phyloP scores from a whole-genome alignment of 371 early-diverging fungal species.

The Mucor mucedo region DNA sequence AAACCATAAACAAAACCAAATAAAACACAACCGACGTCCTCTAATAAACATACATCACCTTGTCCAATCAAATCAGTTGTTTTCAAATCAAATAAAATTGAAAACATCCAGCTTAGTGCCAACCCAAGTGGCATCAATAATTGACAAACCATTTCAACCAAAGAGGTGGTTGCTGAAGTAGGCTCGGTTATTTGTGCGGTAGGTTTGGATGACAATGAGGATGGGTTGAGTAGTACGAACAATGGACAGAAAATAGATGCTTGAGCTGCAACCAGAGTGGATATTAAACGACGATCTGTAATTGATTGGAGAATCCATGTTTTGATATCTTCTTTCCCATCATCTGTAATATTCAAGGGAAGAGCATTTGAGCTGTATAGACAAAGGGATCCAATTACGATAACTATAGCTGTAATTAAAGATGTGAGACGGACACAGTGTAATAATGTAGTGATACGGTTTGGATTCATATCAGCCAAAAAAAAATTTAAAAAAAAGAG shows the following conservation, averaged over 20 bases:
- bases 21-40: conserved; percentile 13
- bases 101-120: conserved; percentile 48
- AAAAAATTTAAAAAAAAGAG: not conserved
- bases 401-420: conserved; percentile 31
- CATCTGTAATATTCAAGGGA: conserved; percentile 8
- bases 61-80: conserved; percentile 24
- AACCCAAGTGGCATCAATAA: conserved; percentile 48
- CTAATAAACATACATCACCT: conserved; percentile 19
- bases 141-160: conserved; percentile 36
- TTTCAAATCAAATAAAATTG: conserved; percentile 44
- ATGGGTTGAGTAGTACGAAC: conserved; percentile 25
- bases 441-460: conserved; percentile 3
- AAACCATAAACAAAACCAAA: conserved; percentile 31
- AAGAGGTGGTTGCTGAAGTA: not conserved
- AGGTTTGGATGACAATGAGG: not conserved
- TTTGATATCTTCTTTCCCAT: not conserved
- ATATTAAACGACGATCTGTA: conserved; percentile 48
- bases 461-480: not conserved
- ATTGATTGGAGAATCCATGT: conserved; percentile 34
- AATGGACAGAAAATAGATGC: conserved; percentile 51
- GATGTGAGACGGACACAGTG: conserved; percentile 30
- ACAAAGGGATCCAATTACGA: conserved; percentile 36
- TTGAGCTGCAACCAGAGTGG: conserved; percentile 50
- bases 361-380: conserved; percentile 34
- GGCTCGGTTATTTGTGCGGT: not conserved